Percentiles rank a stretch among this genome's conserved stretches.
Evolutionary conservation across 805 yeast genomes (phyloP).

Genomic region (Candida methanosorbosa): DNA sequence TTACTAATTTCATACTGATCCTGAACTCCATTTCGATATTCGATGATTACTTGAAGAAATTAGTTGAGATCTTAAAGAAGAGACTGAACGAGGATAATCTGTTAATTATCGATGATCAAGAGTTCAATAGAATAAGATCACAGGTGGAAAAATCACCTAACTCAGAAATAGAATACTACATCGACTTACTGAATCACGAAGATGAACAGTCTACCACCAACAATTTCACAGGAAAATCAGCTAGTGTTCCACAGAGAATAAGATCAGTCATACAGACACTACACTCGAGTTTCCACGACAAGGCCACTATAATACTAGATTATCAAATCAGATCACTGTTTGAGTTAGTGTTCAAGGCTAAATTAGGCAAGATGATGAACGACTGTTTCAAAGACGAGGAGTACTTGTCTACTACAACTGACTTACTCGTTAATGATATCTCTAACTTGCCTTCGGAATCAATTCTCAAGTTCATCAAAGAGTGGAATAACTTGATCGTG

Average conservation of each 20-base stretch:
- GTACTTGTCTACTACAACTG: constrained; percentile 21
- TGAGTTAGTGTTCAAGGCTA: constrained; percentile 27
- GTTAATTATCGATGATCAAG: constrained; percentile 24
- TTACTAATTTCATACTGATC: constrained; percentile 55
- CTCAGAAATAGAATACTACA: constrained; percentile 11
- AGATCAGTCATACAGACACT: constrained; percentile 11
- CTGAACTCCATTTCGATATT: constrained; percentile 68
- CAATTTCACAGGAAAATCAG: constrained; percentile 5
- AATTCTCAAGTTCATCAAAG: constrained; percentile 41
- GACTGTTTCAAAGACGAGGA: constrained; percentile 31
- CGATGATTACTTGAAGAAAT: constrained; percentile 44
- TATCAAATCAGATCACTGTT: constrained; percentile 35
- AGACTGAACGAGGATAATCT: constrained; percentile 19
- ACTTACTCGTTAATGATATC: background rate
- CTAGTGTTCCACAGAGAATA: constrained; percentile 15
- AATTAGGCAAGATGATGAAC: constrained; percentile 25
- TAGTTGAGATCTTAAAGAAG: constrained; percentile 34
- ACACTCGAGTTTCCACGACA: constrained; percentile 13
- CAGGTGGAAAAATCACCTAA: constrained; percentile 13
- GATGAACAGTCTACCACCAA: background rate
- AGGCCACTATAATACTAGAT: constrained; percentile 28
- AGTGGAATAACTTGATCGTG: constrained; percentile 55
- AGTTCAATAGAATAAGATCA: constrained; percentile 13
- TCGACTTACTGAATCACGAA: constrained; percentile 6
- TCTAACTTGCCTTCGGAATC: constrained; percentile 14